Evolutionary conservation across 1,139 yeast species (phyloP).

Genomic region (Petasospora fabianii): DNA sequence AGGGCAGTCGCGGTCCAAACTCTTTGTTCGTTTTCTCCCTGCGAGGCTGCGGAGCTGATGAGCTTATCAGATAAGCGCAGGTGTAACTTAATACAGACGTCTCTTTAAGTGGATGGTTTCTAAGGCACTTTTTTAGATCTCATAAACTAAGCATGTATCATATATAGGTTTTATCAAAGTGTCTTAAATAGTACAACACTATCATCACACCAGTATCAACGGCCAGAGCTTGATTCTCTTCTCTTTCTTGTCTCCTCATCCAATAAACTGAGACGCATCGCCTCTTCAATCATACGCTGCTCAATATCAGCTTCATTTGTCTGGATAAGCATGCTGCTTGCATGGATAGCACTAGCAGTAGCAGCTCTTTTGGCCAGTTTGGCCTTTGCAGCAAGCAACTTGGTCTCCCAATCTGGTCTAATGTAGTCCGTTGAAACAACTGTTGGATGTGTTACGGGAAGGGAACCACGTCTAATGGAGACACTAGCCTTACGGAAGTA

Average conservation of each 20-base stretch:
- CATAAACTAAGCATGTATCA: background rate
- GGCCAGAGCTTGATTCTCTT: constrained; percentile 13
- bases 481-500: constrained; percentile 24
- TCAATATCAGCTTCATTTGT: constrained; percentile 43
- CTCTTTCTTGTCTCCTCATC: constrained; percentile 59
- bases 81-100: too few species aligned
- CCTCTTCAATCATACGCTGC: constrained; percentile 81
- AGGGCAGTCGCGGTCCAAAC: constrained; percentile 6
- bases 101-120: too few species aligned
- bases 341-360: constrained; percentile 91
- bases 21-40: too few species aligned
- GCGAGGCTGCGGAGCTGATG: too few species aligned
- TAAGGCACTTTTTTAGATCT: too few species aligned
- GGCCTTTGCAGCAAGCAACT: constrained; percentile 65
- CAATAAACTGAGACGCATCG: constrained; percentile 65
- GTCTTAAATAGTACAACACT: background rate
- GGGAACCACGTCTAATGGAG: constrained; percentile 38
- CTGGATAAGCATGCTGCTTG: constrained; percentile 57
- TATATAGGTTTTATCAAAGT: constrained; percentile 1
- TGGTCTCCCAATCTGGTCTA: constrained; percentile 89
- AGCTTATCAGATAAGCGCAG: constrained; percentile 3
- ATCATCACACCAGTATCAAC: constrained; percentile 1
- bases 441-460: constrained; percentile 58
- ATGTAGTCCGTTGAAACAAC: constrained; percentile 78
- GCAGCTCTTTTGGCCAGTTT: constrained; percentile 84